A percentile compares a stretch with the other conserved stretches of the same genome.
phyloP scores from a whole-genome alignment of 148 eudicot species.

The Rhododendron ferrugineum region DNA sequence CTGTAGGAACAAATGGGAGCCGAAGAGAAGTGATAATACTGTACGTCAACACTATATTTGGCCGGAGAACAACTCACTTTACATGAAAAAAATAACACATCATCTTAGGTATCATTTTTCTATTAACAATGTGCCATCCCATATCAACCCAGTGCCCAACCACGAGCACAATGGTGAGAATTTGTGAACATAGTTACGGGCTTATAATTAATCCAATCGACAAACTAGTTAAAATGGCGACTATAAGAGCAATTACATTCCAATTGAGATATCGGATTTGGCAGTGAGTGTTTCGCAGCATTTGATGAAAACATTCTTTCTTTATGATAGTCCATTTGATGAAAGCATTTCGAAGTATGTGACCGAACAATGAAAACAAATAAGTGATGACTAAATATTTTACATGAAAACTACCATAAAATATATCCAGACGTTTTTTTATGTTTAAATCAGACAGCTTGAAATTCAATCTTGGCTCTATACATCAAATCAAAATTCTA shows the following conservation, averaged over 20 bases:
- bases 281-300: not conserved
- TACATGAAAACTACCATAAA: not conserved
- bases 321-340: not conserved
- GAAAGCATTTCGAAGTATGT: not conserved
- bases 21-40: not conserved
- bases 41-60: too few relatives aligned
- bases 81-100: not conserved
- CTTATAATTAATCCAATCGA: not conserved
- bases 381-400: too few relatives aligned
- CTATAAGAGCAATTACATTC: not conserved
- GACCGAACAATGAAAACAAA: not conserved
- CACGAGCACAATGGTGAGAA: not conserved
- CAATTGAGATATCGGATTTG: not conserved
- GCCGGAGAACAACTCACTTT: not conserved
- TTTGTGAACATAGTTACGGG: not conserved
- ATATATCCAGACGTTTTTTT: not conserved
- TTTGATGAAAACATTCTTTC: not conserved
- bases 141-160: not conserved
- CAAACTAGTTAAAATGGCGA: too few relatives aligned
- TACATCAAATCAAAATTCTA: not conserved
- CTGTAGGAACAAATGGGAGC: not conserved
- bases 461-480: not conserved
- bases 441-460: not conserved
- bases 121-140: not conserved
- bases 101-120: not conserved